Evolutionary conservation across 108 stramenopile species (phyloP), one percentile per base, ranked within the genome.

Genomic region (Cyclotella baltica): DNA sequence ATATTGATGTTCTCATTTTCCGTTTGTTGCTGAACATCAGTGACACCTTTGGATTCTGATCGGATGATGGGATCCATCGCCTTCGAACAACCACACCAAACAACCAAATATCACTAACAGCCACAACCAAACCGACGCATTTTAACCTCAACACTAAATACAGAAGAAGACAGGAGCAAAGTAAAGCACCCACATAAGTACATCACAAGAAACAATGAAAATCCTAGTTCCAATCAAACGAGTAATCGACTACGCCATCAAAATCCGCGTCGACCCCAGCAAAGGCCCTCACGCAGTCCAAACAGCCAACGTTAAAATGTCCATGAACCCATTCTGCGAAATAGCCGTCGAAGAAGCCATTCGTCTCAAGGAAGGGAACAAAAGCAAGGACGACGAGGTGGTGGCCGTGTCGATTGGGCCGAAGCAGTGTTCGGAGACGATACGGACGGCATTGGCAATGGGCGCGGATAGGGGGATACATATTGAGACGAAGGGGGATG

Each of bases 271-370:
- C 53, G 86, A 91, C 53, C 88, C 98, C 58, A 94, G 94, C 75
- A 89, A 96, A 76, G 77, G 59, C 13, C 38, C 83, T 28, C 70
- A 72, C 28, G 88, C 83, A 46, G 98, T 99, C 40, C 98, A 99
- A 65, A 86, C 98, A 46, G 85, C 86, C 76, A 99, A 98, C 76
- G 97, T 98, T 51, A 99, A 99, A 87, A 98, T 98, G 97, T 90
- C 91, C 68, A 90, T 99, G 96, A 99, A 99, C 83, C 99, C 99
- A n/a, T 99, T 99, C 83, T 99, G 99, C 81, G 98, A 99, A 86
- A 97, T 98, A 73, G 94, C 93, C 57, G 80, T 94, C 37, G 99
- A 99, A 89, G 98, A 99, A 76, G 98, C 98, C 53, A 95, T 99
- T 43, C 96, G 96, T 27, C 81, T 98, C 68, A 99, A 99, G 89